Conservation (phyloP, 2,329 filamentous ascomycete genomes). For the Sclerotinia glacialis region DNA sequence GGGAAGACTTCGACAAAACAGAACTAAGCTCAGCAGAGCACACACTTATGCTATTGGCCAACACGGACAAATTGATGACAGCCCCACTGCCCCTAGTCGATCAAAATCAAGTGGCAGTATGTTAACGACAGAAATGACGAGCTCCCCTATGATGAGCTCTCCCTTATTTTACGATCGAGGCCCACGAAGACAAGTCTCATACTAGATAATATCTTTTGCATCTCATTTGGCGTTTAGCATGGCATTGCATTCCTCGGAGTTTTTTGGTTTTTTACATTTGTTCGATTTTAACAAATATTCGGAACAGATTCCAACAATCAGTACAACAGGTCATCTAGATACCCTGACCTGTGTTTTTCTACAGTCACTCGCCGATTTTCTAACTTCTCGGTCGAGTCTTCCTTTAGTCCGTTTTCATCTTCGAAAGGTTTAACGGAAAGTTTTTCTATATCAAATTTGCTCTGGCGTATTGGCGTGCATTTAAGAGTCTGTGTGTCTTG, state of each 20-base stretch:
- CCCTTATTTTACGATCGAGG: conserved; percentile 51
- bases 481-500: neutral
- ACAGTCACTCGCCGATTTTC: conserved; percentile 10
- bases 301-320: conserved; percentile 17
- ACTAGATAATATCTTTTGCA: conserved; percentile 44
- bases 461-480: conserved; percentile 37
- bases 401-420: conserved; percentile 16
- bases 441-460: conserved; percentile 30
- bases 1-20: conserved; percentile 81
- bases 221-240: conserved; percentile 33
- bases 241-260: conserved; percentile 23
- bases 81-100: conserved; percentile 50
- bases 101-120: conserved; percentile 32
- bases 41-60: conserved; percentile 95
- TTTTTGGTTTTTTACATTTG: conserved; percentile 8
- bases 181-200: conserved; percentile 62
- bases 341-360: conserved; percentile 21
- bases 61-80: conserved; percentile 56
- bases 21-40: conserved; percentile 79
- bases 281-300: conserved; percentile 14
- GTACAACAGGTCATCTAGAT: conserved; percentile 20
- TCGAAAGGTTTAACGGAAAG: conserved; percentile 24
- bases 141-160: conserved; percentile 34
- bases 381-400: conserved; percentile 13
- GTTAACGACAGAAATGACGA: conserved; percentile 40